phyloP scores from a whole-genome alignment of 768 basidiomycete genomes.

The Paxillus rubicundulus region DNA sequence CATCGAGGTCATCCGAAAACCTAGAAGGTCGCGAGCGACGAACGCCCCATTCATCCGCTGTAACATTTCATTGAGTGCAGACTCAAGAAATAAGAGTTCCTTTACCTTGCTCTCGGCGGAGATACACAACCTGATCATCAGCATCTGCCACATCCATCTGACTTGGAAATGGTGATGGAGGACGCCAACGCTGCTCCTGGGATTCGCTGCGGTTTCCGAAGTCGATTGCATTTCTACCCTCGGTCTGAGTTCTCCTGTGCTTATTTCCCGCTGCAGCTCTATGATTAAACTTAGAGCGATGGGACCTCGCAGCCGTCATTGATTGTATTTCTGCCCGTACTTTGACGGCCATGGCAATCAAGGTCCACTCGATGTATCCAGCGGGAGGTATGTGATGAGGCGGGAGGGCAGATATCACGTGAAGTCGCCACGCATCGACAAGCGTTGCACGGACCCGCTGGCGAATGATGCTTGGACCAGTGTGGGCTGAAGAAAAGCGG shows the following conservation, averaged over 20 bases:
- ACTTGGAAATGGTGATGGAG: slow-evolving; percentile 21
- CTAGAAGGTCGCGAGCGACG: slow-evolving; percentile 11
- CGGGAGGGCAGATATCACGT: slow-evolving; percentile 54
- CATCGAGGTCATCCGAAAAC: slow-evolving; percentile 12
- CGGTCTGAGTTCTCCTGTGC: slow-evolving; percentile 46
- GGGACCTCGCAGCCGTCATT: slow-evolving; percentile 4
- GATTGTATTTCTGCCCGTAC: slow-evolving; percentile 18
- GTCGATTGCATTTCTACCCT: slow-evolving; percentile 42
- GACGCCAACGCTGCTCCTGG: slow-evolving; percentile 25
- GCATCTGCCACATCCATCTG: slow-evolving; percentile 12
- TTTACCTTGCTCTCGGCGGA: slow-evolving; percentile 26
- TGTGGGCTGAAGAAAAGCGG: slow-evolving; percentile 3
- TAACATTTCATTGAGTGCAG: slow-evolving; percentile 7
- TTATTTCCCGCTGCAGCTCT: slow-evolving; percentile 30
- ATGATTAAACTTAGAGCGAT: not conserved
- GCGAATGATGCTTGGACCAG: slow-evolving; percentile 45
- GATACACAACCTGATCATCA: slow-evolving; percentile 29
- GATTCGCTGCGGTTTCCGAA: slow-evolving; percentile 27
- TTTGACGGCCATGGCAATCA: slow-evolving; percentile 25
- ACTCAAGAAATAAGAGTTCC: not conserved
- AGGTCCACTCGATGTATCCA: slow-evolving; percentile 32
- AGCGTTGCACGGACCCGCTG: slow-evolving; percentile 63
- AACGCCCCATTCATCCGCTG: slow-evolving; percentile 32
- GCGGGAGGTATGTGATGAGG: slow-evolving; percentile 32
- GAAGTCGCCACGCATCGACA: slow-evolving; percentile 63